Evolutionary conservation across 768 basidiomycete genomes (phyloP), one percentile per base, ranked within the genome.

Genomic region (Sarcodon sp.): DNA sequence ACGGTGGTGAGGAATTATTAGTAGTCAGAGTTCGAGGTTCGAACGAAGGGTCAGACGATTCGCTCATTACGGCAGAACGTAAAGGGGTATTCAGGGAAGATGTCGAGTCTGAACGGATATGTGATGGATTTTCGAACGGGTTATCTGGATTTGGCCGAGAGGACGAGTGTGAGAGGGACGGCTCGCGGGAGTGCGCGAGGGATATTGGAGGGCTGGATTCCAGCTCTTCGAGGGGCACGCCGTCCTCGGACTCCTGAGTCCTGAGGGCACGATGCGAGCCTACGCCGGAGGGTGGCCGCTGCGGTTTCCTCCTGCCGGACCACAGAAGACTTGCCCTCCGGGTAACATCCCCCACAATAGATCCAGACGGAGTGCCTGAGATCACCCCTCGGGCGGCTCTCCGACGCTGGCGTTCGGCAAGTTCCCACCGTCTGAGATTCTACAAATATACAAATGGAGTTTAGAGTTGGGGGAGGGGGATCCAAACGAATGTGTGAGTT

Each of bases 401-500:
- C 66, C 87, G 75, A 50, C 84, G 74, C 55, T 79, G 79, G 15
- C 83, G 73, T 57, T 90, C 87, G 36, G 77, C 77, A 43, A 77
- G 66, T 55, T 90, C 87, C 88, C 87, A 90, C 38, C 74, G 73
- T 54, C 73, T 71, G 27, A 91, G 69, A 50, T 77, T 90, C 87
- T 90, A 61, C 21, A 27, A 27, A 27, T 27, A 27, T 3, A 27
- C 3, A 27, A 27, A 41, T 18, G 13, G 5, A 35, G 47, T 35
- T 39, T 35, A 50, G 21, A 34, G 47, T 46, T 35, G 46, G 46
- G 31, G 21, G 38, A 6, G 12, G 27, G 35, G 5, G 16, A 13
- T 15, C 45, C 6, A 33, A 48, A 21, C 21, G 44, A 18, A 33
- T 8, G n/a, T 41, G 31, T 13, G 7, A 13, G 10, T 3, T 32